These are phyloP conservation scores for Setaria viridis DNA, from an alignment of 202 grass and related monocot genomes.

Conservation along the genomic window DNA sequence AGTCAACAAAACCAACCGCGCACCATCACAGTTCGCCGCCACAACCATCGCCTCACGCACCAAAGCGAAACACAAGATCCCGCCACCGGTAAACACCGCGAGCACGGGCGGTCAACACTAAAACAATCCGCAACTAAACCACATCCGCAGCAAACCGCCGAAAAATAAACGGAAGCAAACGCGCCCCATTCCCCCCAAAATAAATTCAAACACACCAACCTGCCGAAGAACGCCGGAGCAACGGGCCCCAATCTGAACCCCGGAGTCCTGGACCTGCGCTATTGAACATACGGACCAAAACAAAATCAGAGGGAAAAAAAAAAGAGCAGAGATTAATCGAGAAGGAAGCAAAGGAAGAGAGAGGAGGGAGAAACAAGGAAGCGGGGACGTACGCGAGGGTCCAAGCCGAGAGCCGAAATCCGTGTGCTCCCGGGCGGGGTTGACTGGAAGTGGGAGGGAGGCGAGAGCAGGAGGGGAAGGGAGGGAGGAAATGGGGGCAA, in stretches of 20 bases:
- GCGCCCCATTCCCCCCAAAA: neutral
- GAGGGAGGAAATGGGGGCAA: neutral
- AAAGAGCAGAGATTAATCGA: neutral
- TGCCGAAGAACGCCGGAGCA: neutral
- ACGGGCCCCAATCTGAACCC: neutral
- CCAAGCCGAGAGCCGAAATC: neutral
- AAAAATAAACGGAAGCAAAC: neutral
- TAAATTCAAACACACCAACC: neutral
- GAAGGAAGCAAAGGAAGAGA: neutral
- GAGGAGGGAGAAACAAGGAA: neutral
- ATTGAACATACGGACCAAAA: neutral
- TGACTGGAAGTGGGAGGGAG: constrained; percentile 20
- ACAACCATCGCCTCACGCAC: neutral
- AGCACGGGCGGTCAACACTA: constrained; percentile 33
- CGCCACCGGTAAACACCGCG: neutral
- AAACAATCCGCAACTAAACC: neutral
- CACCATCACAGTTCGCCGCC: neutral
- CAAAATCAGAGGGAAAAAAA: neutral
- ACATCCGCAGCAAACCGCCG: neutral
- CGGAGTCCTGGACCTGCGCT: neutral
- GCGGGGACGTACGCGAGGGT: constrained; percentile 1
- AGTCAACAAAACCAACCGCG: neutral
- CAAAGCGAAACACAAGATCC: neutral
- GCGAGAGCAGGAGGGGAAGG: neutral
- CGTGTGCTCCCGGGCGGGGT: constrained; percentile 10